A percentile compares a stretch with the other conserved stretches of the same genome.
phyloP scores from a whole-genome alignment of 1,284 basidiomycete genomes.

The Ustilago tritici region DNA sequence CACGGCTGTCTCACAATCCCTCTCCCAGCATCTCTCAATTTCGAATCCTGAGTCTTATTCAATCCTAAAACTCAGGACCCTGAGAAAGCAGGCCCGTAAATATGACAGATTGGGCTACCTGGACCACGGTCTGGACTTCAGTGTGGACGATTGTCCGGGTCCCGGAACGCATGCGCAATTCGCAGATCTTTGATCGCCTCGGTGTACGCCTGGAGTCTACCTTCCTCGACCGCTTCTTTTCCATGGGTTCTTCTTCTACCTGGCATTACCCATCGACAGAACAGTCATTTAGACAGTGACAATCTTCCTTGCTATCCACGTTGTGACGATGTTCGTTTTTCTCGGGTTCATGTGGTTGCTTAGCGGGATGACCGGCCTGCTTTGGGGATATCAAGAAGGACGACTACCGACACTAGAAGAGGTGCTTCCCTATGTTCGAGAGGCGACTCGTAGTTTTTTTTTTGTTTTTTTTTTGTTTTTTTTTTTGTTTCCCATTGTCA shows the following conservation, averaged over 20 bases:
- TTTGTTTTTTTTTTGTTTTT: neutral
- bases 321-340: neutral
- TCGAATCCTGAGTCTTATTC: neutral
- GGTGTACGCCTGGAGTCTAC: neutral
- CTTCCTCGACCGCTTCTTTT: neutral
- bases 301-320: neutral
- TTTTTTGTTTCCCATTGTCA: neutral
- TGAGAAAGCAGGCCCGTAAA: neutral
- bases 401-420: neutral
- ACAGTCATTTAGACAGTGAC: neutral
- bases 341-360: neutral
- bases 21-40: neutral
- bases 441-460: neutral
- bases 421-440: neutral
- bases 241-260: neutral
- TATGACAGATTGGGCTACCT: neutral
- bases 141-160: neutral
- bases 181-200: neutral
- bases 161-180: neutral
- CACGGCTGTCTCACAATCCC: neutral
- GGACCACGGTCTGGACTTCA: neutral
- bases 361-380: neutral
- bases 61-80: no score
- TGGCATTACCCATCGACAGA: neutral
- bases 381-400: neutral